Conservation (phyloP, 2,329 filamentous ascomycete genomes). For the Fusarium pilosicola region DNA sequence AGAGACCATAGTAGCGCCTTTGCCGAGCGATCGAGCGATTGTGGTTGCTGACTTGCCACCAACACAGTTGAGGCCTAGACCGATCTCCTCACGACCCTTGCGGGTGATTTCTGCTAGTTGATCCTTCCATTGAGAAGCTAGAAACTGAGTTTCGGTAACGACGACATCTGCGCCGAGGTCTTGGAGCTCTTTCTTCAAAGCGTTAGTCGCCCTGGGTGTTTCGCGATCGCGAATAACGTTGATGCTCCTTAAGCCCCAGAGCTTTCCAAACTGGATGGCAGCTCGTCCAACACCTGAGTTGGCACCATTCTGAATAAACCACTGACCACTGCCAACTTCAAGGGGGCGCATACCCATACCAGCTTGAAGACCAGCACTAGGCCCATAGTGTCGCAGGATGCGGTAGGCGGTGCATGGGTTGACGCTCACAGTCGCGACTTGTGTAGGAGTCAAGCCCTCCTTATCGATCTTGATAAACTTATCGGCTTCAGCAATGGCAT, state of each 20-base stretch:
- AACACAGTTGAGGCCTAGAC: conserved; percentile 90
- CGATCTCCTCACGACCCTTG: conserved; percentile 75
- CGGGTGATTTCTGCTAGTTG: conserved; percentile 73
- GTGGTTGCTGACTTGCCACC: conserved; percentile 85
- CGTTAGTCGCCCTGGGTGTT: conserved; percentile 70
- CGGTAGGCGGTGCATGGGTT: conserved; percentile 96
- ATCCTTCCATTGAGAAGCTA: conserved; percentile 69
- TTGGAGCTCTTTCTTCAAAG: conserved; percentile 62
- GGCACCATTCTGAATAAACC: conserved; percentile 97
- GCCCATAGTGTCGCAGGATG: conserved; percentile 84
- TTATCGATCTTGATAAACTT: conserved; percentile 76
- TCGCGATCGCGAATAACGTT: conserved; percentile 85
- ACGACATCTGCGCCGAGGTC: conserved; percentile 67
- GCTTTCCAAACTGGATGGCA: conserved; percentile 84
- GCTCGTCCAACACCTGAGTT: conserved; percentile 93
- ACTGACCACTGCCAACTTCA: conserved; percentile 70
- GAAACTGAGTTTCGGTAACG: conserved; percentile 65
- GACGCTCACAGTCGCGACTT: conserved; percentile 88
- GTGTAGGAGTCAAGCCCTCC: conserved; percentile 75
- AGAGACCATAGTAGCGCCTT: conserved; percentile 81
- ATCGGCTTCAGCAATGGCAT: conserved; percentile 72
- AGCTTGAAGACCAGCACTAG: conserved; percentile 56
- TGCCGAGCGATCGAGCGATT: conserved; percentile 77
- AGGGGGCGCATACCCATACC: conserved; percentile 58
- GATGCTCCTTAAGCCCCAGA: conserved; percentile 91